These are phyloP conservation scores for Physcomitrellopsis africana DNA, from an alignment of 225 moss, liverwort and hornwort genomes.

Conservation along the genomic window DNA sequence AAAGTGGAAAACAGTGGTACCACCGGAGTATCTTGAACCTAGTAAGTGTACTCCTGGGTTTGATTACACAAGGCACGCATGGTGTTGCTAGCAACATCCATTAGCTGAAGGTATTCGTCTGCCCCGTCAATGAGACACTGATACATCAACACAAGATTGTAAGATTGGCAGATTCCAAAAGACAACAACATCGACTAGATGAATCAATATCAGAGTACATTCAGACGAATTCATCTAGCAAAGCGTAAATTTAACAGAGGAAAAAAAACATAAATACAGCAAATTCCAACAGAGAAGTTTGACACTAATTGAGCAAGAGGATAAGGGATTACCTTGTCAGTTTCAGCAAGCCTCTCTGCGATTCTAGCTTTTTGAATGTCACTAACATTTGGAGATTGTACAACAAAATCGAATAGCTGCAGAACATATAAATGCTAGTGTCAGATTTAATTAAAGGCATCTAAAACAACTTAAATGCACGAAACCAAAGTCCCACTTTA, in stretches of 20 bases:
- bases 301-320: neutral
- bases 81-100: constrained; percentile 94
- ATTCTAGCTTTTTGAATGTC: constrained; percentile 89
- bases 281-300: neutral
- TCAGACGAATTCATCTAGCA: neutral
- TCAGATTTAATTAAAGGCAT: constrained; percentile 10
- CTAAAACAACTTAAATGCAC: neutral
- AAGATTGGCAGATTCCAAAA: neutral
- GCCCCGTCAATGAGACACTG: constrained; percentile 88
- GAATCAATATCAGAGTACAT: neutral
- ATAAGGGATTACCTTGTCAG: constrained; percentile 65
- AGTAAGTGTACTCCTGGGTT: constrained; percentile 57
- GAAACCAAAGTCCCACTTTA: neutral
- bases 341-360: constrained; percentile 75
- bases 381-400: constrained; percentile 58
- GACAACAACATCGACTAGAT: neutral
- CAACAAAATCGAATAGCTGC: constrained; percentile 83
- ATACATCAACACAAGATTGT: constrained; percentile 27
- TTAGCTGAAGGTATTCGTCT: constrained; percentile 92
- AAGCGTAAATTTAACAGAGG: neutral
- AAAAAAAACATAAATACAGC: neutral
- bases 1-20: neutral
- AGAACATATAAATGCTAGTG: neutral
- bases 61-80: constrained; percentile 84
- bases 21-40: neutral